Evolutionary conservation across 495 filamentous ascomycete genomes (phyloP), one percentile per base, ranked within the genome.

Genomic region (Penicillium mononematosum): DNA sequence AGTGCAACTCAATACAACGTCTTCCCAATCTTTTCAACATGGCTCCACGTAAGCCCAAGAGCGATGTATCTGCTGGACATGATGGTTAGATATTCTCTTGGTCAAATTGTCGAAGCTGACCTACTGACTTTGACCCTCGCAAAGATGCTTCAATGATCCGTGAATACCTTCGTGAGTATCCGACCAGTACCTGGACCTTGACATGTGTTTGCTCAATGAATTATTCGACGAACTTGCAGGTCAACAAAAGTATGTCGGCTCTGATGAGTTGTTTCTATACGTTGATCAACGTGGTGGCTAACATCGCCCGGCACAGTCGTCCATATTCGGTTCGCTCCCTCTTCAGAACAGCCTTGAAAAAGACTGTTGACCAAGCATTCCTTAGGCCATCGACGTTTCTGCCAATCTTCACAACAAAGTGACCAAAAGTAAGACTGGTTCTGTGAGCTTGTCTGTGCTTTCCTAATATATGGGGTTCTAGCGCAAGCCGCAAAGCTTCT

Each of bases 401-500:
- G 75, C 79, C 20, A 88, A 89, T 67, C 72, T 89, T 25, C 83
- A 87, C 65, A 85, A 86, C 59, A 83, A 82, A 63, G 82, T 89
- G 51, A 83, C 82, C 22, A 89, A 89, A 69, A 68, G 83, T 82
- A 58, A 58, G 65, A 17, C 9, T 19, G 22, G 14, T 43, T n/a
- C 17, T 45, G 8, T 45, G 29, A 19, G 19, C 3, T 59, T n/a
- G 25, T n/a, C 31, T 9, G 47, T 45, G 39, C 57, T 43, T 38
- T 45, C 53, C 47, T 39, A 59, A 55, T 36, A 55, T 39, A 47
- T 46, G 25, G 31, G 10, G 14, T 52, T 38, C 20, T 42, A 83
- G 81, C 84, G 8, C 75, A 82, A 45, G 79, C 87, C n/a, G 76
- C 78, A 11, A 89, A 87, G 68, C 57, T 78, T 39, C 68, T 90